phyloP scores from a whole-genome alignment of 148 eudicot genomes.

The Selenicereus undatus region DNA sequence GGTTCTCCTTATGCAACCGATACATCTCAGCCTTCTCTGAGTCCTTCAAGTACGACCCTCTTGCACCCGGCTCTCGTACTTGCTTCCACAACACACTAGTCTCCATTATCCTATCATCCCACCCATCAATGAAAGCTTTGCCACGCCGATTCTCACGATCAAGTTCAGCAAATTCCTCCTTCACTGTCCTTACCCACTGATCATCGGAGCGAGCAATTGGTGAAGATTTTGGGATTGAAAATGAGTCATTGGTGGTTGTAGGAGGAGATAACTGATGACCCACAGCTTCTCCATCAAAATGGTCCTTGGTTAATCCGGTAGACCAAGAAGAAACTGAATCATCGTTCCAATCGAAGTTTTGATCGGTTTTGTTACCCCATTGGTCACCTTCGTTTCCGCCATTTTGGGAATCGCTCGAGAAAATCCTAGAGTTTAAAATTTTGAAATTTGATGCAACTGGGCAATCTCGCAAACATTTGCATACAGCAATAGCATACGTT shows the following conservation, averaged over 20 bases:
- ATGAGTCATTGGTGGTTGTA: not conserved
- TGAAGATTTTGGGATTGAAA: not conserved
- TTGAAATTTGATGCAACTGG: constrained; percentile 15
- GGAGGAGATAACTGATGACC: constrained; percentile 39
- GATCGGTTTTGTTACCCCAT: constrained; percentile 17
- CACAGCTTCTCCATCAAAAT: constrained; percentile 67
- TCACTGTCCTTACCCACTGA: not conserved
- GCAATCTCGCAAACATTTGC: constrained; percentile 15
- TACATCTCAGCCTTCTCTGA: constrained; percentile 92
- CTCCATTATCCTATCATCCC: constrained; percentile 45
- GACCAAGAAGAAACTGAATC: constrained; percentile 52
- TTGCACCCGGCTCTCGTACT: constrained; percentile 13
- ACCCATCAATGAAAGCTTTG: constrained; percentile 27
- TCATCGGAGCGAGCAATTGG: not conserved
- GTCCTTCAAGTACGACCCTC: constrained; percentile 80
- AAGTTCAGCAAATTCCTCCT: not conserved
- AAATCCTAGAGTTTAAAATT: constrained; percentile 28
- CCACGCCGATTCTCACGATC: constrained; percentile 21
- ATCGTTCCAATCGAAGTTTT: constrained; percentile 50
- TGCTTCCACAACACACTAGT: constrained; percentile 49
- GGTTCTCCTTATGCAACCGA: constrained; percentile 73
- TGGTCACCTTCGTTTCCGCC: constrained; percentile 26
- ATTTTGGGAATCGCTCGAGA: constrained; percentile 32
- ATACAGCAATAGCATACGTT: not conserved
- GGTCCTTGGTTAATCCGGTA: constrained; percentile 75